A percentile compares a stretch with the other conserved stretches of the same genome.
phyloP scores from a whole-genome alignment of 331 rosid genomes.

The Malus hybrid region DNA sequence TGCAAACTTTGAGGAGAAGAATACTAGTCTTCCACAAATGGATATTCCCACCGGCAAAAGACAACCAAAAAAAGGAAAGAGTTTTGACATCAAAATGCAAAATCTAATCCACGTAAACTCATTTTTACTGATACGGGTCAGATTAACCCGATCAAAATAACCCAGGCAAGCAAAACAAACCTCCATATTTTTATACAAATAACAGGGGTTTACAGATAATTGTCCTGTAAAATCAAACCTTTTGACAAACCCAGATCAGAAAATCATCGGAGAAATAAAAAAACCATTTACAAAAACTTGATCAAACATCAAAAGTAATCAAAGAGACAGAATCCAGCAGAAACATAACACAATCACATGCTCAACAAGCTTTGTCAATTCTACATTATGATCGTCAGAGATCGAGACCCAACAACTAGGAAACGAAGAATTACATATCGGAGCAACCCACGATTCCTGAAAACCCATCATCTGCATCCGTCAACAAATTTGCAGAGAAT shows the following conservation, averaged over 20 bases:
- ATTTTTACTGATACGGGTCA: slow-evolving; percentile 30
- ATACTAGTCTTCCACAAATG: slow-evolving; percentile 44
- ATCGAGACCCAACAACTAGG: slow-evolving; percentile 39
- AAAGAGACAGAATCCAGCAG: slow-evolving; percentile 14
- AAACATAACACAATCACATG: slow-evolving; percentile 35
- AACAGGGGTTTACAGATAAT: slow-evolving; percentile 30
- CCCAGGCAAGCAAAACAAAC: background rate
- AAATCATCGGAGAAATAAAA: slow-evolving; percentile 17
- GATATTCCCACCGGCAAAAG: slow-evolving; percentile 61
- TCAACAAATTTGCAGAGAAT: slow-evolving; percentile 24
- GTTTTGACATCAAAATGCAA: slow-evolving; percentile 28
- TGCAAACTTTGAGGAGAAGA: slow-evolving; percentile 49
- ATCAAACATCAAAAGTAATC: slow-evolving; percentile 28
- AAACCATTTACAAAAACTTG: slow-evolving; percentile 20
- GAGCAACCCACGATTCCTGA: slow-evolving; percentile 41
- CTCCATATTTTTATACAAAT: slow-evolving; percentile 38
- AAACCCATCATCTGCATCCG: slow-evolving; percentile 54
- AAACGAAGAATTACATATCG: slow-evolving; percentile 57
- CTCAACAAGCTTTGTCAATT: slow-evolving; percentile 30
- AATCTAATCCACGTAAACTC: slow-evolving; percentile 42
- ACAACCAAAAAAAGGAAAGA: slow-evolving; percentile 34
- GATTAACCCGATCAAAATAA: slow-evolving; percentile 34
- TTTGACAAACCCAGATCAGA: slow-evolving; percentile 38
- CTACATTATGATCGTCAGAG: slow-evolving; percentile 54
- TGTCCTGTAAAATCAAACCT: background rate